Conservation (phyloP, 1,139 yeast genomes). For the Arxiozyma slooffiae region DNA sequence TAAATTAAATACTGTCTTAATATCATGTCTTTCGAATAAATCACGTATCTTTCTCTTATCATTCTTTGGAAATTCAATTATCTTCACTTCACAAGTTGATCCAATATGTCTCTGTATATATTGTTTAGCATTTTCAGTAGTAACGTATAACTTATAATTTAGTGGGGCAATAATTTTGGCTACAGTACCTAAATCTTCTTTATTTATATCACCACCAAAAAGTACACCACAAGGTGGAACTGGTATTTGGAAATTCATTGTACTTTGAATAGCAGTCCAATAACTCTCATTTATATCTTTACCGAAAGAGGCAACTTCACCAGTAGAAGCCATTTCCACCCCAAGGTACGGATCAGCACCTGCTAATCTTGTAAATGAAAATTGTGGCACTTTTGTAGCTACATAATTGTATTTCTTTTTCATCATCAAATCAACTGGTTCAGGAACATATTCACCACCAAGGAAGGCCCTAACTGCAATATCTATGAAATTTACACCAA, state of each 20-base stretch:
- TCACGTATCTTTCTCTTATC: slow-evolving; percentile 91
- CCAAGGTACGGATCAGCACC: slow-evolving; percentile 99
- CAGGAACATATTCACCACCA: slow-evolving; percentile 42
- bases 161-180: slow-evolving; percentile 60
- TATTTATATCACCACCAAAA: slow-evolving; percentile 84
- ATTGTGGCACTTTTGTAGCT: slow-evolving; percentile 96
- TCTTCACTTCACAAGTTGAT: slow-evolving; percentile 37
- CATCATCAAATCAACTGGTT: slow-evolving; percentile 59
- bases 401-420: slow-evolving; percentile 53
- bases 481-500: slow-evolving; percentile 88
- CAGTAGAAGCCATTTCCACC: slow-evolving; percentile 98
- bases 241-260: slow-evolving; percentile 93
- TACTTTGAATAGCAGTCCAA: slow-evolving; percentile 94
- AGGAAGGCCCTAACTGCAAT: slow-evolving; percentile 84
- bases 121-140: slow-evolving; percentile 59
- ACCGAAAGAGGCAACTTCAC: slow-evolving; percentile 97
- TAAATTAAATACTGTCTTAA: slow-evolving; percentile 82
- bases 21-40: slow-evolving; percentile 75
- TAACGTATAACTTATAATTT: slow-evolving; percentile 64
- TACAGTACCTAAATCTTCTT: slow-evolving; percentile 61
- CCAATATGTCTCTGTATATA: slow-evolving; percentile 48
- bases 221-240: slow-evolving; percentile 80
- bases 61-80: slow-evolving; percentile 82
- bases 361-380: slow-evolving; percentile 93
- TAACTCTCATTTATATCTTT: slow-evolving; percentile 77